These are phyloP conservation scores for Trichoderma sp. DNA, from an alignment of 2,329 filamentous ascomycete genomes.

Conservation along the genomic window DNA sequence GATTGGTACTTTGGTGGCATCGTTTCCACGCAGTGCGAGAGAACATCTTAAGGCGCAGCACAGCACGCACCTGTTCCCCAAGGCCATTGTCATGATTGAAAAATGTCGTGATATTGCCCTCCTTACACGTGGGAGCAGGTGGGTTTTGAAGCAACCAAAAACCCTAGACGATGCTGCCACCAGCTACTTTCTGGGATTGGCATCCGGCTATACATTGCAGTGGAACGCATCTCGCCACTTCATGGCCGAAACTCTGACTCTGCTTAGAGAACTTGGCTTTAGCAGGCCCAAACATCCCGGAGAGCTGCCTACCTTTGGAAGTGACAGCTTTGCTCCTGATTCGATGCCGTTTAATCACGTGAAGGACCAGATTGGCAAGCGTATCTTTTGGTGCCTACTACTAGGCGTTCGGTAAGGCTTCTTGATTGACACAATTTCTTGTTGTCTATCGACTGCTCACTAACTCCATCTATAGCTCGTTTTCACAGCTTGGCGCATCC, in stretches of 20 bases:
- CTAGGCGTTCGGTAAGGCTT: slow-evolving; percentile 61
- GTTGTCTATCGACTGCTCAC: neutral
- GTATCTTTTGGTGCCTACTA: slow-evolving; percentile 82
- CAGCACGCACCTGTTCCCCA: slow-evolving; percentile 62
- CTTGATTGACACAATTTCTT: neutral
- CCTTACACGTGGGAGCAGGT: slow-evolving; percentile 59
- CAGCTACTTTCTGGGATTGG: slow-evolving; percentile 70
- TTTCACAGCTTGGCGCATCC: slow-evolving; percentile 71
- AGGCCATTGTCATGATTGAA: slow-evolving; percentile 66
- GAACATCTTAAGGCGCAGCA: slow-evolving; percentile 65
- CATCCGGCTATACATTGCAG: slow-evolving; percentile 64
- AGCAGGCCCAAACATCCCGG: slow-evolving; percentile 51
- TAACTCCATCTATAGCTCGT: slow-evolving; percentile 50
- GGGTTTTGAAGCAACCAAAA: slow-evolving; percentile 46
- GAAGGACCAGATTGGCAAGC: slow-evolving; percentile 68
- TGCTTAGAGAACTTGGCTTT: slow-evolving; percentile 65
- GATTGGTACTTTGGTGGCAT: slow-evolving; percentile 70
- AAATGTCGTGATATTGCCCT: slow-evolving; percentile 68
- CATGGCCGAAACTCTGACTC: slow-evolving; percentile 67
- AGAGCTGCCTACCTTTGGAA: slow-evolving; percentile 40
- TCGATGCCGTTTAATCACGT: slow-evolving; percentile 61
- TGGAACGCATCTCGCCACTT: slow-evolving; percentile 66
- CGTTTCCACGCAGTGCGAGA: slow-evolving; percentile 69
- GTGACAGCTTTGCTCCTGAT: slow-evolving; percentile 38
- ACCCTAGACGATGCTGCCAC: slow-evolving; percentile 60